Conservation (phyloP, 176 grass and related monocot genomes). For the Zoysia pacifica region DNA sequence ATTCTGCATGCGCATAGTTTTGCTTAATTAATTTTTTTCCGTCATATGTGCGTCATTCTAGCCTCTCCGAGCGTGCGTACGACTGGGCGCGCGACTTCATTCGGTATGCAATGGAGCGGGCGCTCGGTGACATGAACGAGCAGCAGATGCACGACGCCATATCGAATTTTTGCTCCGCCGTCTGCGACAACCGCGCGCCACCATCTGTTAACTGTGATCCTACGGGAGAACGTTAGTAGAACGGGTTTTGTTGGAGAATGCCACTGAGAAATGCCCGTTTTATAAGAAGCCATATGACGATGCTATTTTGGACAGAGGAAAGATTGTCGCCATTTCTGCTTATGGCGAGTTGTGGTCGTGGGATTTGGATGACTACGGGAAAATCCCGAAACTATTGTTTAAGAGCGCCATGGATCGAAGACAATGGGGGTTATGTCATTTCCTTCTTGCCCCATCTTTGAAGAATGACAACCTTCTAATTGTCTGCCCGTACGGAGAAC, state of each 20-base stretch:
- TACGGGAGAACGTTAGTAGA: neutral
- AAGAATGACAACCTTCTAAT: neutral
- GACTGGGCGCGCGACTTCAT: neutral
- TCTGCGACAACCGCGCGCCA: neutral
- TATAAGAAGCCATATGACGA: neutral
- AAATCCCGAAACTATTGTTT: neutral
- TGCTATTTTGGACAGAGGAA: neutral
- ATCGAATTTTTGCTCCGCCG: neutral
- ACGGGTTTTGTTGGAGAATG: slow-evolving; percentile 1
- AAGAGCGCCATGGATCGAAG: neutral
- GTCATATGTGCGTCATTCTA: neutral
- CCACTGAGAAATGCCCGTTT: neutral
- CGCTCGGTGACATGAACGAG: too few species aligned
- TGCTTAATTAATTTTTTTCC: too few species aligned
- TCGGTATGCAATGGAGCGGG: neutral
- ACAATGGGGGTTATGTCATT: neutral
- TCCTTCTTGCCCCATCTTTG: neutral
- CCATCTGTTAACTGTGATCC: neutral
- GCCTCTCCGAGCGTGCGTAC: neutral
- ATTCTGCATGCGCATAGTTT: too few species aligned
- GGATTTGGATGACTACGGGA: neutral
- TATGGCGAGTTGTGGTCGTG: slow-evolving; percentile 4
- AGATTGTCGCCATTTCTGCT: neutral
- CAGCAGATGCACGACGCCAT: neutral
- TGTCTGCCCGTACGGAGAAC: neutral